Percentiles rank a stretch among this genome's conserved stretches.
phyloP scores from a whole-genome alignment of 2,329 filamentous ascomycete genomes.

The Aspergillus awamori region DNA sequence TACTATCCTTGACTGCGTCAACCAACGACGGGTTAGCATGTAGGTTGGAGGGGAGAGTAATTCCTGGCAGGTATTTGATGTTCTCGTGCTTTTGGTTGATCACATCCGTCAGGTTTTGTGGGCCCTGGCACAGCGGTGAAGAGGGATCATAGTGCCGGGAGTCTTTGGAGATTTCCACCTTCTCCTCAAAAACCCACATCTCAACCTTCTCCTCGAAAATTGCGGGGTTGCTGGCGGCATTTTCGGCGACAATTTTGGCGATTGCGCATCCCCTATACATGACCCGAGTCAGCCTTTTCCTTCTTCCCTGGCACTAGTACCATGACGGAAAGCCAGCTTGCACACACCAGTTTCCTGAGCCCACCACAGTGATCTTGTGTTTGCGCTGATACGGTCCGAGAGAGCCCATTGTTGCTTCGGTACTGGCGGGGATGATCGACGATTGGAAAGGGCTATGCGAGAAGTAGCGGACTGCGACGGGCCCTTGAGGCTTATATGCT shows the following conservation, averaged over 20 bases:
- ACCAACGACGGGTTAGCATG: constrained; percentile 49
- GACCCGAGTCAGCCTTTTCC: too few species aligned
- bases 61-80: constrained; percentile 93
- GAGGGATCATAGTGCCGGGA: constrained; percentile 74
- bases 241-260: constrained; percentile 95
- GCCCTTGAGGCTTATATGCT: constrained; percentile 22
- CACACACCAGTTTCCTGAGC: constrained; percentile 90
- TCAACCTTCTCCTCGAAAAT: constrained; percentile 87
- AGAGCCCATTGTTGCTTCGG: constrained; percentile 35
- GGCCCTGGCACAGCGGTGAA: constrained; percentile 73
- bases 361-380: constrained; percentile 70
- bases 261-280: constrained; percentile 93
- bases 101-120: constrained; percentile 84
- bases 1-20: constrained; percentile 79
- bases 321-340: background rate
- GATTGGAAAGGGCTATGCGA: constrained; percentile 20
- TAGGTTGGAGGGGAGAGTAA: constrained; percentile 75
- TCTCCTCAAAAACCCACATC: constrained; percentile 99
- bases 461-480: constrained; percentile 12
- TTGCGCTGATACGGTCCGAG: constrained; percentile 37
- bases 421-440: constrained; percentile 4
- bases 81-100: constrained; percentile 97
- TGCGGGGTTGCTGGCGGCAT: constrained; percentile 73
- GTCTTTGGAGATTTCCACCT: constrained; percentile 71
- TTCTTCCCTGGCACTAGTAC: too few species aligned